Conservation (phyloP, 192 early-diverging fungal genomes). For the Backusella sp. region DNA sequence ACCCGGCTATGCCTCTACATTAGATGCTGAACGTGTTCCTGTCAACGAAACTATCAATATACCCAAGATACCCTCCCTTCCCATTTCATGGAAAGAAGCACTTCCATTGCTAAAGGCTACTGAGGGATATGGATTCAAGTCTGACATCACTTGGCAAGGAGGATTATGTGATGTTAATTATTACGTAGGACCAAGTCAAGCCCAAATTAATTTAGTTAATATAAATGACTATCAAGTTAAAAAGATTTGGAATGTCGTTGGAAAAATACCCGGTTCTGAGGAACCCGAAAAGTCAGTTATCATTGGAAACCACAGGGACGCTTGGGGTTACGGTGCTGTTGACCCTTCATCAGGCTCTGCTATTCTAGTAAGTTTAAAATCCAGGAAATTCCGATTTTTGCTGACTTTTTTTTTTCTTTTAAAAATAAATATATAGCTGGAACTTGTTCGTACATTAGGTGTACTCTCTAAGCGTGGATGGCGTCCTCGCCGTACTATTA, state of each 20-base stretch:
- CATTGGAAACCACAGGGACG: conserved; percentile 65
- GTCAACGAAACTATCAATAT: conserved; percentile 43
- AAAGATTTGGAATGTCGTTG: conserved; percentile 65
- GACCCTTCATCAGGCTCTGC: conserved; percentile 63
- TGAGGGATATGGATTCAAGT: conserved; percentile 39
- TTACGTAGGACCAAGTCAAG: conserved; percentile 53
- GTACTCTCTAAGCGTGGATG: conserved; percentile 54
- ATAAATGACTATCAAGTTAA: conserved; percentile 41
- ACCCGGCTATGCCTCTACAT: conserved; percentile 47
- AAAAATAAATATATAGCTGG: conserved; percentile 31
- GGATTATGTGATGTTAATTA: conserved; percentile 52
- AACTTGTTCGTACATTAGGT: conserved; percentile 50
- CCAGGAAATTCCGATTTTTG: background rate
- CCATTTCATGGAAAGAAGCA: conserved; percentile 61
- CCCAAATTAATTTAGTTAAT: conserved; percentile 52
- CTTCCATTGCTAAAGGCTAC: conserved; percentile 52
- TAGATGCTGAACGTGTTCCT: conserved; percentile 30
- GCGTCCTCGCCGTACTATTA: conserved; percentile 60
- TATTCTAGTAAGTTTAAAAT: conserved; percentile 31
- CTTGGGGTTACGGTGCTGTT: conserved; percentile 65
- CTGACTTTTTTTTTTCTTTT: background rate
- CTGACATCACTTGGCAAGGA: conserved; percentile 47
- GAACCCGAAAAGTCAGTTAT: conserved; percentile 52
- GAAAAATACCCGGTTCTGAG: conserved; percentile 49
- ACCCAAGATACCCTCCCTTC: conserved; percentile 60